phyloP scores from a whole-genome alignment of 495 filamentous ascomycete species.

The Xylaria bambusicola region DNA sequence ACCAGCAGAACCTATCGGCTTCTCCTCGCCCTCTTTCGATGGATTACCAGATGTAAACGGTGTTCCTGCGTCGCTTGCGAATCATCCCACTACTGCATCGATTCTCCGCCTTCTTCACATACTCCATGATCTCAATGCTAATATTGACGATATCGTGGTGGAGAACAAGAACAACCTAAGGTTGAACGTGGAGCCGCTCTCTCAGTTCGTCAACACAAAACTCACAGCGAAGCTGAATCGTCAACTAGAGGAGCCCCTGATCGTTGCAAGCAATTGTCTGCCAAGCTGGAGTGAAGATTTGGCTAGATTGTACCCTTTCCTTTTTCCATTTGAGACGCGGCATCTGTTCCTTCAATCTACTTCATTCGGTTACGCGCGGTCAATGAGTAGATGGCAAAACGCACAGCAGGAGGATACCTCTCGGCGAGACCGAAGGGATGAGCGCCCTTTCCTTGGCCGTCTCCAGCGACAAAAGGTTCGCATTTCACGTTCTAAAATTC shows the following conservation, averaged over 20 bases:
- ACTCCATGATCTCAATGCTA: constrained; percentile 89
- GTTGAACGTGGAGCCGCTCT: constrained; percentile 76
- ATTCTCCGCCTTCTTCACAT: constrained; percentile 90
- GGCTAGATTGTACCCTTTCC: constrained; percentile 92
- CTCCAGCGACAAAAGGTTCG: constrained; percentile 97
- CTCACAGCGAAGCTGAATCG: constrained; percentile 98
- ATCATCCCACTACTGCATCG: constrained; percentile 77
- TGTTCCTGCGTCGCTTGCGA: constrained; percentile 81
- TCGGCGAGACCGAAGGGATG: constrained; percentile 81
- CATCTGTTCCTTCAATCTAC: constrained; percentile 98
- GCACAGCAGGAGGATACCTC: constrained; percentile 77
- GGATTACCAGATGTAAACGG: constrained; percentile 40
- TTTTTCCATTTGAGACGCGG: constrained; percentile 98
- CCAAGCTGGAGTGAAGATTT: constrained; percentile 97
- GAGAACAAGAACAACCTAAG: constrained; percentile 73
- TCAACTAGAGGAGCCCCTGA: constrained; percentile 96
- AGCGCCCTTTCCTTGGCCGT: constrained; percentile 88
- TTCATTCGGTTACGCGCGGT: constrained; percentile 95
- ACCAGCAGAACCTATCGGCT: constrained; percentile 71
- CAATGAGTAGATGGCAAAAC: constrained; percentile 97
- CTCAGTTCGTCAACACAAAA: constrained; percentile 98
- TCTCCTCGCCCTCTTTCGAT: constrained; percentile 54
- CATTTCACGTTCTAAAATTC: constrained; percentile 86
- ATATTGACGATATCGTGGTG: constrained; percentile 94
- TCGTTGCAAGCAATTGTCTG: constrained; percentile 95